Conservation (phyloP, 2,329 filamentous ascomycete species). For the Leptographium procerum region DNA sequence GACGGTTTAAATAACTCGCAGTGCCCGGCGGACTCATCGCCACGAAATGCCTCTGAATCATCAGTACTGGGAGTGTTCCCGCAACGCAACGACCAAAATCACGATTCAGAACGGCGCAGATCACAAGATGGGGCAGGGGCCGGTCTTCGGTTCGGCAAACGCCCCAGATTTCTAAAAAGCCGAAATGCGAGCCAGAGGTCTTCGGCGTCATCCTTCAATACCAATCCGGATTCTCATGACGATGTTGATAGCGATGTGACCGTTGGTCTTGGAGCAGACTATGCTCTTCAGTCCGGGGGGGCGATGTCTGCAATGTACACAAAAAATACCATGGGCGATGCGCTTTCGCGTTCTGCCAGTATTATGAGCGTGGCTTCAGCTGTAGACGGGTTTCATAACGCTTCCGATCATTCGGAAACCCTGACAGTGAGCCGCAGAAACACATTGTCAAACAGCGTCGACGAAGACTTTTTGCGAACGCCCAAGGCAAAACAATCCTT, state of each 20-base stretch:
- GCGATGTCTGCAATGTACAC: slow-evolving; percentile 48
- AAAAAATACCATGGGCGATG: slow-evolving; percentile 33
- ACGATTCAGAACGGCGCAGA: not conserved
- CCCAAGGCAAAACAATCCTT: slow-evolving; percentile 47
- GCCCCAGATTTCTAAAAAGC: slow-evolving; percentile 47
- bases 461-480: slow-evolving; percentile 49
- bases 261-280: slow-evolving; percentile 57
- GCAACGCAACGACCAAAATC: not conserved
- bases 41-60: not conserved
- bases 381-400: slow-evolving; percentile 42
- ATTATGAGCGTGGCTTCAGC: slow-evolving; percentile 83
- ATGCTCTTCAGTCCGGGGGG: slow-evolving; percentile 71
- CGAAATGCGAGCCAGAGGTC: slow-evolving; percentile 47
- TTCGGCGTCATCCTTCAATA: slow-evolving; percentile 47
- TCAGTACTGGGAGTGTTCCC: not conserved
- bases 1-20: not conserved
- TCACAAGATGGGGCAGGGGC: slow-evolving; percentile 24
- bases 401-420: slow-evolving; percentile 39
- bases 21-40: not conserved
- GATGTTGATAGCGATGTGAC: slow-evolving; percentile 65
- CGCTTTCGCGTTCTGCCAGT: slow-evolving; percentile 66
- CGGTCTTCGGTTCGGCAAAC: slow-evolving; percentile 32
- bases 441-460: slow-evolving; percentile 21
- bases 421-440: slow-evolving; percentile 36
- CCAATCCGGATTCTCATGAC: slow-evolving; percentile 40